Evolutionary conservation across 306 rosid genomes (phyloP).

Genomic region (Sechiopsis laciniata): DNA sequence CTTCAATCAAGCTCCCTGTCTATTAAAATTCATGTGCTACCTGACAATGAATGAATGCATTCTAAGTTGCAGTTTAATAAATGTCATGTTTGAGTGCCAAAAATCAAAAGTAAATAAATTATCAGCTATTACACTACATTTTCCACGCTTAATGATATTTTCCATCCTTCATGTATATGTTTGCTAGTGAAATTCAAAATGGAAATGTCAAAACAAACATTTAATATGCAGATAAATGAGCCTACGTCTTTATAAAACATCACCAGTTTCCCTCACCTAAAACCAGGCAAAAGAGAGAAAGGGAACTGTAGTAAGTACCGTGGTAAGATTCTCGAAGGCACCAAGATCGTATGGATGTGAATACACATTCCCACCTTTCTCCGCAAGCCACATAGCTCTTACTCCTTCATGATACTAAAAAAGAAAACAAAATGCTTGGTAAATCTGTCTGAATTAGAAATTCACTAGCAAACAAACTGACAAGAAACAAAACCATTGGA

Average conservation of each 20-base stretch:
- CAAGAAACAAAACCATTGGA: background rate
- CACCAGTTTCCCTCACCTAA: background rate
- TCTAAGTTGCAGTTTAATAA: conserved; percentile 8
- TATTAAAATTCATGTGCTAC: background rate
- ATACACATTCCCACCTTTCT: conserved; percentile 83
- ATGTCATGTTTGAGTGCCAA: background rate
- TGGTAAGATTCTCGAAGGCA: conserved; percentile 73
- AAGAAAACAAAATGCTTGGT: conserved; percentile 23
- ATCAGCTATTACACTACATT: background rate
- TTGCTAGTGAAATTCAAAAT: too few relatives aligned
- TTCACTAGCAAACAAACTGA: background rate
- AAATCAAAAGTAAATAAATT: background rate
- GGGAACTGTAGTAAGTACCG: conserved; percentile 38
- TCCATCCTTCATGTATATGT: background rate
- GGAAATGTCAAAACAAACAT: background rate
- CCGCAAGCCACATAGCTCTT: conserved; percentile 93
- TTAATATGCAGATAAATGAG: background rate
- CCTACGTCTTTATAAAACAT: background rate
- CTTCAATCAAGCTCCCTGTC: background rate
- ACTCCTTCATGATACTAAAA: conserved; percentile 90
- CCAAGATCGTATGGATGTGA: conserved; percentile 92
- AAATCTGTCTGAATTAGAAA: background rate
- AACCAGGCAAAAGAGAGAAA: conserved; percentile 16
- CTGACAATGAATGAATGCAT: background rate
- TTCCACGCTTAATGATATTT: background rate